These are phyloP conservation scores for Eremomyces bilateralis DNA, from an alignment of 495 filamentous ascomycete genomes.

Conservation along the genomic window DNA sequence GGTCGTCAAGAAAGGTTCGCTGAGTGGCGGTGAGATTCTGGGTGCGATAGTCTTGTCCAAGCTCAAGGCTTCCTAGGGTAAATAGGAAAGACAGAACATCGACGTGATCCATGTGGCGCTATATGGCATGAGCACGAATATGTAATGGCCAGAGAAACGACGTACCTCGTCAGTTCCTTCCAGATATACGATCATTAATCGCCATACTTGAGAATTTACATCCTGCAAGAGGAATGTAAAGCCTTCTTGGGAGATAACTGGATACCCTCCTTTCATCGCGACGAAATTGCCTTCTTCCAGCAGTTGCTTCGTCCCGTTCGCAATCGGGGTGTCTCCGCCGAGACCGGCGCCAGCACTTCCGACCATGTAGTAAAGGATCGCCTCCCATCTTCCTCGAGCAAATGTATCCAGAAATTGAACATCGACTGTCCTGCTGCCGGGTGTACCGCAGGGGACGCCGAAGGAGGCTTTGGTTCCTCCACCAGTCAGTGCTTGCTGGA, in stretches of 20 bases:
- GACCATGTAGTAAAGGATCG: slow-evolving; percentile 88
- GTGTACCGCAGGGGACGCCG: slow-evolving; percentile 52
- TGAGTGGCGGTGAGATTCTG: slow-evolving; percentile 57
- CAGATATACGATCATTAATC: slow-evolving; percentile 77
- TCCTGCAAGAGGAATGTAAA: slow-evolving; percentile 92
- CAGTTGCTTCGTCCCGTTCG: slow-evolving; percentile 60
- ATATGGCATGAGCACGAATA: background rate
- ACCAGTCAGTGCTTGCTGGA: slow-evolving; percentile 70
- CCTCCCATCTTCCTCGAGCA: slow-evolving; percentile 79
- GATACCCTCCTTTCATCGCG: slow-evolving; percentile 32
- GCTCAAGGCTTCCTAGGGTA: slow-evolving; percentile 79
- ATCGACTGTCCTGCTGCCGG: slow-evolving; percentile 34
- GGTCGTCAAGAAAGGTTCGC: slow-evolving; percentile 61
- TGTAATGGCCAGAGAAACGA: background rate
- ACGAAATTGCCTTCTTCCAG: slow-evolving; percentile 65
- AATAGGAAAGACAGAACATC: slow-evolving; percentile 93
- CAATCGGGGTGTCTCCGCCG: slow-evolving; percentile 28
- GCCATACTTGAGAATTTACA: slow-evolving; percentile 91
- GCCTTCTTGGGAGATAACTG: slow-evolving; percentile 68
- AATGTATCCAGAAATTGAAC: slow-evolving; percentile 62
- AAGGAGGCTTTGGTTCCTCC: slow-evolving; percentile 71
- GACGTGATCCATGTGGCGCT: slow-evolving; percentile 60
- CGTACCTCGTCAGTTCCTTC: slow-evolving; percentile 48
- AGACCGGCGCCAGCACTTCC: slow-evolving; percentile 34
- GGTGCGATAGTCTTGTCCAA: slow-evolving; percentile 74